Percentiles rank a stretch among this genome's conserved stretches.
These are phyloP conservation scores for Leptographium procerum DNA, from an alignment of 2,329 filamentous ascomycete genomes.

Conservation along the genomic window DNA sequence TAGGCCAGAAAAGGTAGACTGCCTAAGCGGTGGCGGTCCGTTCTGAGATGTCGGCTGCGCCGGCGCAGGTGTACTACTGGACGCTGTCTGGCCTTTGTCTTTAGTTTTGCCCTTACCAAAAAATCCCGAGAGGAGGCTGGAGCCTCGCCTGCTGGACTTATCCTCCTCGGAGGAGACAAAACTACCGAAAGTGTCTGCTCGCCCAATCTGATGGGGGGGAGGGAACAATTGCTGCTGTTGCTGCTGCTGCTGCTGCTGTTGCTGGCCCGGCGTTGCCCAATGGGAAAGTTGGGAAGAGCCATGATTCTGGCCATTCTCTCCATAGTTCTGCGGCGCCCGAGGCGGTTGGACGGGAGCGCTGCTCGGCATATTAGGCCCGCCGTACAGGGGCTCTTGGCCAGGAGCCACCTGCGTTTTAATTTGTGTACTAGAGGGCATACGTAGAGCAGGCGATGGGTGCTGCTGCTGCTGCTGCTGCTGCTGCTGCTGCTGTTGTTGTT, in stretches of 20 bases:
- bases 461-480: too few relatives aligned
- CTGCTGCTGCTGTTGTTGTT: too few relatives aligned
- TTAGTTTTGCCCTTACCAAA: conserved; percentile 9
- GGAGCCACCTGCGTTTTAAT: too few relatives aligned
- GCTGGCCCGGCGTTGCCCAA: background rate
- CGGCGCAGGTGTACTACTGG: background rate
- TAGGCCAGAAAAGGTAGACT: background rate
- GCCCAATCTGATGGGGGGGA: background rate
- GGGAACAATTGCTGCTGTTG: background rate
- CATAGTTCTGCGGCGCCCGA: background rate
- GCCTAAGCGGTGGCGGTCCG: background rate
- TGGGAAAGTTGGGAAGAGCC: background rate
- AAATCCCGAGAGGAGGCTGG: conserved; percentile 6
- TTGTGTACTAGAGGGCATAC: too few relatives aligned
- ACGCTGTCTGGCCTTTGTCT: background rate
- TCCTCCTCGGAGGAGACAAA: conserved; percentile 1
- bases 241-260: background rate
- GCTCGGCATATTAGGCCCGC: too few relatives aligned
- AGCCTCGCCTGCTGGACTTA: background rate
- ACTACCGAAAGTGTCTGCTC: conserved; percentile 7
- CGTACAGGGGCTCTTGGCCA: background rate
- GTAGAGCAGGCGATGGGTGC: too few relatives aligned
- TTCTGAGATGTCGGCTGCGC: too few relatives aligned
- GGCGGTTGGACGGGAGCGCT: background rate
- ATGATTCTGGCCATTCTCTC: background rate